Base-by-base conservation (phyloP, 2,329 filamentous ascomycete genomes). In the Colletotrichum sp. region DNA sequence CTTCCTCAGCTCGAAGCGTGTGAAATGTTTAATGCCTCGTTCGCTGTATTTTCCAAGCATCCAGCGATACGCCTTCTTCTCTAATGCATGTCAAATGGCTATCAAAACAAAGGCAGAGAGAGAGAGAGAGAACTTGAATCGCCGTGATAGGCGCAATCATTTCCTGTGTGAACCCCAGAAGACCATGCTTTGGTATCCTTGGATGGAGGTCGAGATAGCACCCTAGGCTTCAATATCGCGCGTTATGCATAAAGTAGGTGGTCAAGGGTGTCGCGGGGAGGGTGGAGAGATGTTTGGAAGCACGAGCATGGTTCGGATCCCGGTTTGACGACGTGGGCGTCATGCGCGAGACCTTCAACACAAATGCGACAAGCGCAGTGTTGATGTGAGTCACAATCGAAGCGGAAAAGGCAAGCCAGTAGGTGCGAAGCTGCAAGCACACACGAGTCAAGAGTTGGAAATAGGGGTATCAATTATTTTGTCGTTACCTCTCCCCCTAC, bases 401-500 rank as follows among this genome's bases (percentile, higher is more conserved):
- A 52, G 6, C 44, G 60, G 5, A 15, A 32, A 15, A 24, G 60
- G 34, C 18, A 64, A 64, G 60, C 57, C 13, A 1, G 26, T 21
- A 21, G 13, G 60, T 18, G 21, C 36, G 13, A 16, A 15, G 13
- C 7, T 13, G n/a, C 36, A 55, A 49, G 24, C 13, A 30, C n/a
- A 66, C 7, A n/a, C 24, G 16, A 68, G 44, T n/a, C 21, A 12
- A 6, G 2, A 39, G n/a, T 64, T 44, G 30, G 16, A 57, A 68
- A 68, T 49, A 60, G 64, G 73, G 74, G 74, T 76, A 76, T 76
- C 74, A 76, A 69, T 76, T 64, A 74, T 68, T 76, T 74, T 68
- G 44, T 60, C 64, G 30, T 66, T 63, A 32, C 62, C 44, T 49
- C 73, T 36, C 68, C 34, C 59, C 59, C 71, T 76, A 59, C 26